Base-by-base conservation (phyloP, 345 rosid genomes). In the Salix brachista region DNA sequence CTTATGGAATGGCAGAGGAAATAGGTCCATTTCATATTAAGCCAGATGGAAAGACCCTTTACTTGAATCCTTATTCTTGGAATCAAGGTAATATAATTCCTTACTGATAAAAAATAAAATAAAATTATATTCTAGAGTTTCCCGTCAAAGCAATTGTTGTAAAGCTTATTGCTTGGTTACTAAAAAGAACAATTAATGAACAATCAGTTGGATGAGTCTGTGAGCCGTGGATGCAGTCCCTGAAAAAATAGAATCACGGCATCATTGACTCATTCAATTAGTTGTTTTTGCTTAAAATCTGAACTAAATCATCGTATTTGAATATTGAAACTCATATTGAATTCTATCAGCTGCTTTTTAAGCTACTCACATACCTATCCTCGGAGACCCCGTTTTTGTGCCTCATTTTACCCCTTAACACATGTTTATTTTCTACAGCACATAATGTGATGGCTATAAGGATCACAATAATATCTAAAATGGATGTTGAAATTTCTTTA, bases 1-100 rank as follows among this genome's bases (percentile, higher is more conserved):
- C 89, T 64, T 93, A 52, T 79, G 97, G 97, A 21, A 87, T 84
- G 87, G 97, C 99, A 36, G 97, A 95, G 85, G 97, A 95, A 85
- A 86, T 92, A 46, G 97, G 97, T 71, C 97, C 99, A 1, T 95
- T 95, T 75, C 99, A 93, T 79, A 89, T 95, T 75, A 83, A 62
- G 73, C 61, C 89, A 65, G 97, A 95, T 84, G 94, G 96, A 82
- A 83, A 86, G 84, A 85, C 93, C 74, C 88, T 95, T 70, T 91
- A 88, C 88, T 79, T 88, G 83, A 95, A 95, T 67, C 92, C 93
- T 71, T 88, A 87, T 78, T 89, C 99, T 67, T 95, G 99, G 99
- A 95, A 95, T 83, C 88, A 85, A 88, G 99, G 99, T 93, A 80
- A 77, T 73, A 37, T 6, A 50, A 50, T 50, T 41, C 21, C 5